Evolutionary conservation across 306 rosid species (phyloP), one percentile per base, ranked within the genome.

Genomic region (Lathyrus oleraceus): DNA sequence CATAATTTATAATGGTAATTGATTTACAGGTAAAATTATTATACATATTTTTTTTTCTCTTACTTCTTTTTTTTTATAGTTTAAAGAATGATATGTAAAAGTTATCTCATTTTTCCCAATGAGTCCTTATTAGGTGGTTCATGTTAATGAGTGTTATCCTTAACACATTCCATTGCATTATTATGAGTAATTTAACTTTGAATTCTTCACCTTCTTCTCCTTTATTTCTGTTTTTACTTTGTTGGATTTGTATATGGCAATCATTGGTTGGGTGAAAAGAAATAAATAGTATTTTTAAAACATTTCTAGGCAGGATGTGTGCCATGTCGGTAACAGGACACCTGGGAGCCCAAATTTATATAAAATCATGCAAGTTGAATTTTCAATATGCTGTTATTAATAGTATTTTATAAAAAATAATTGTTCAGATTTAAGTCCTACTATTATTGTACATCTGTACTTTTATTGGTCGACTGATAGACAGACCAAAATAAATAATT

Each of bases 251-350:
- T 44, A 51, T 38, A 71, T 43, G 23, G 45, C 52, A 67, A 73
- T 69, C 45, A 80, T 73, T 83, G 76, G 62, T 32, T 62, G 47
- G 40, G 23, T 60, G 70, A 62, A 74, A 77, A 65, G 66, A 8
- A 58, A 43, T 77, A 25, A 71, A 75, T 15, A 67, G 6, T 36
- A 59, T 53, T 59, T 43, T 17, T 58, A 19, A 59, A 69, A 70
- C 69, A 68, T 51, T 67, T 36, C 25, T 53, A 16, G 44, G 69
- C 45, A 59, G 17, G 73, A 67, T 62, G 76, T 43, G 57, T 72
- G 82, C 44, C 45, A 49, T 40, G 42, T 45, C 72, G 85, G 85
- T 80, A 76, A 68, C 87, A 86, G 63, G 74, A 81, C 85, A 85
- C 67, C 76, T 71, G 80, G 82, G 72, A 43, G 27, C 63, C 61